Conservation (phyloP, 1,139 yeast species). For the Nakaseomyces nivariensis region DNA sequence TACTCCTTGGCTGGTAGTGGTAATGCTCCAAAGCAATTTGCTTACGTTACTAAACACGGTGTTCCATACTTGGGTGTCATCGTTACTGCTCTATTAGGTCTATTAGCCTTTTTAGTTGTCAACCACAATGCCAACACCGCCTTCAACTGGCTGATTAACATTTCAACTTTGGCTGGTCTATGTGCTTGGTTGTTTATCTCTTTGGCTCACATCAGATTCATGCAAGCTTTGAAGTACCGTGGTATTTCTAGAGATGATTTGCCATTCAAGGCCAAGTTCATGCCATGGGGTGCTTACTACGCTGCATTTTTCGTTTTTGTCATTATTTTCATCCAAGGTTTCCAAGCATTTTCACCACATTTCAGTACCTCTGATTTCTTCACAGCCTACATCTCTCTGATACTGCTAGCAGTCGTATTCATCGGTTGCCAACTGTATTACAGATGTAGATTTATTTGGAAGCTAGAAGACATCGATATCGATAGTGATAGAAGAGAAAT, state of each 20-base stretch:
- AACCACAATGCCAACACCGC: constrained; percentile 54
- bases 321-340: constrained; percentile 58
- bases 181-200: constrained; percentile 66
- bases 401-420: constrained; percentile 42
- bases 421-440: constrained; percentile 42
- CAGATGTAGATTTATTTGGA: constrained; percentile 34
- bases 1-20: constrained; percentile 59
- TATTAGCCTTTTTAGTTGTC: constrained; percentile 59
- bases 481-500: constrained; percentile 53
- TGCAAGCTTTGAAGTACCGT: constrained; percentile 46
- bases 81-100: constrained; percentile 50
- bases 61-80: constrained; percentile 56
- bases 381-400: constrained; percentile 50
- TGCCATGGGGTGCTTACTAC: constrained; percentile 57
- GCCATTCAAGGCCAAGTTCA: constrained; percentile 55
- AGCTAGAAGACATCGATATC: constrained; percentile 49
- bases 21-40: constrained; percentile 54
- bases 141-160: constrained; percentile 78
- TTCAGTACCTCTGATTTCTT: constrained; percentile 44
- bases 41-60: constrained; percentile 47
- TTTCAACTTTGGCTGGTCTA: constrained; percentile 68
- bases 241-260: constrained; percentile 54
- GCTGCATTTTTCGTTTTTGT: constrained; percentile 41
- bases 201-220: constrained; percentile 55
- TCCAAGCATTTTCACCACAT: constrained; percentile 41